These are phyloP conservation scores for Tolypocladium ovalisporum DNA, from an alignment of 2,329 filamentous ascomycete genomes.

Conservation along the genomic window DNA sequence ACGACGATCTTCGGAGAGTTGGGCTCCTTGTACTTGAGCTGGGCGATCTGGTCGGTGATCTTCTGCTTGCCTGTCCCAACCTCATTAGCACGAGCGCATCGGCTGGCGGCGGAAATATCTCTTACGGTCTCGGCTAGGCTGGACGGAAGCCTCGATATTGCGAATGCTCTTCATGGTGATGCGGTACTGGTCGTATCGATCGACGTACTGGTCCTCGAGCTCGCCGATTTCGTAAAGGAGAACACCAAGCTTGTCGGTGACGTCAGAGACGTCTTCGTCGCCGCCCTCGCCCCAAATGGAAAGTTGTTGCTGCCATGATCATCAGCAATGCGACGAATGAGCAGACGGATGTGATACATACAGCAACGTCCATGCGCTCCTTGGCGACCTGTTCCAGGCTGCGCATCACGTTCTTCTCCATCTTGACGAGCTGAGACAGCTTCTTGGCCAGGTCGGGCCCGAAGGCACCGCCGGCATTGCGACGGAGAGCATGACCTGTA, in stretches of 20 bases:
- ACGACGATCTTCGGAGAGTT: constrained; percentile 97
- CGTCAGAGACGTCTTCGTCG: constrained; percentile 96
- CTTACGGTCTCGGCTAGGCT: constrained; percentile 93
- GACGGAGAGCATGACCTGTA: constrained; percentile 56
- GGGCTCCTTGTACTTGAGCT: constrained; percentile 99
- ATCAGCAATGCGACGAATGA: neutral
- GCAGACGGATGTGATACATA: constrained; percentile 37
- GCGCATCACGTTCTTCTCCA: constrained; percentile 99
- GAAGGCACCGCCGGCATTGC: constrained; percentile 66
- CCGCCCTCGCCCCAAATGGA: constrained; percentile 94
- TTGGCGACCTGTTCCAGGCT: constrained; percentile 90
- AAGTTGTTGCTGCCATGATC: constrained; percentile 71
- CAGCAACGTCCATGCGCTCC: constrained; percentile 96
- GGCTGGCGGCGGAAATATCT: constrained; percentile 4
- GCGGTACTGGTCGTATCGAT: constrained; percentile 98
- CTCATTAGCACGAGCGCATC: neutral
- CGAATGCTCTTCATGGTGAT: constrained; percentile 99
- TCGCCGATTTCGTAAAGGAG: constrained; percentile 97
- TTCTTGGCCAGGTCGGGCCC: constrained; percentile 90
- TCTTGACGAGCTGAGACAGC: constrained; percentile 95
- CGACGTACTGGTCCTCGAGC: constrained; percentile 95
- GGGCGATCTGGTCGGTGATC: constrained; percentile 96
- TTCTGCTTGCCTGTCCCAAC: constrained; percentile 78
- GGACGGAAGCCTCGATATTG: constrained; percentile 97
- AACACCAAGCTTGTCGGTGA: constrained; percentile 97